phyloP scores from a whole-genome alignment of 2,329 filamentous ascomycete species.

The Emmonsia crescens region DNA sequence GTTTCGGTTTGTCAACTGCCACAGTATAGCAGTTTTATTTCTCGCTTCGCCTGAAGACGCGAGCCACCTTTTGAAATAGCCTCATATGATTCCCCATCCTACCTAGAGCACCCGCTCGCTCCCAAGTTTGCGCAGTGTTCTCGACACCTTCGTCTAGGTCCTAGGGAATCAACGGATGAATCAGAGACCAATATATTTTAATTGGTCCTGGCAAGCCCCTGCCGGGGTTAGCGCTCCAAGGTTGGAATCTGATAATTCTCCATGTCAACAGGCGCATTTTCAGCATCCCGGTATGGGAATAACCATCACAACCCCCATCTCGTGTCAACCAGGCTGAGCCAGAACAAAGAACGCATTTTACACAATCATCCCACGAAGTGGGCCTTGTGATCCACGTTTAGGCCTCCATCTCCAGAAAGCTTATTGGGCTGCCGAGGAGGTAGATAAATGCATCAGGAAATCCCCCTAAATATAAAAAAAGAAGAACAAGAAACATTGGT shows the following conservation, averaged over 20 bases:
- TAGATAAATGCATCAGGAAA: neutral
- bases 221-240: neutral
- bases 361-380: neutral
- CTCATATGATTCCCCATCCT: neutral
- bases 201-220: no score
- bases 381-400: conserved; percentile 3
- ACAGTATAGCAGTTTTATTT: neutral
- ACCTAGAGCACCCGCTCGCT: neutral
- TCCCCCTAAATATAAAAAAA: neutral
- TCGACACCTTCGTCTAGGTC: neutral
- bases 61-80: neutral
- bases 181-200: neutral
- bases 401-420: neutral
- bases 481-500: neutral
- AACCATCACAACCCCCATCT: neutral
- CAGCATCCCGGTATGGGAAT: neutral
- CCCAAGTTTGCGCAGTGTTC: neutral
- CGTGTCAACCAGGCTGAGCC: neutral
- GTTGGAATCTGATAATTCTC: neutral
- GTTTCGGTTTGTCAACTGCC: neutral
- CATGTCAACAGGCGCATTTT: neutral
- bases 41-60: neutral
- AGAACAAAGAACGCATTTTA: neutral
- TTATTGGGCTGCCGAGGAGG: neutral
- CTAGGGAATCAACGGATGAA: neutral